Base-by-base conservation (phyloP, 768 basidiomycete genomes). In the Lactifluus pinguis region DNA sequence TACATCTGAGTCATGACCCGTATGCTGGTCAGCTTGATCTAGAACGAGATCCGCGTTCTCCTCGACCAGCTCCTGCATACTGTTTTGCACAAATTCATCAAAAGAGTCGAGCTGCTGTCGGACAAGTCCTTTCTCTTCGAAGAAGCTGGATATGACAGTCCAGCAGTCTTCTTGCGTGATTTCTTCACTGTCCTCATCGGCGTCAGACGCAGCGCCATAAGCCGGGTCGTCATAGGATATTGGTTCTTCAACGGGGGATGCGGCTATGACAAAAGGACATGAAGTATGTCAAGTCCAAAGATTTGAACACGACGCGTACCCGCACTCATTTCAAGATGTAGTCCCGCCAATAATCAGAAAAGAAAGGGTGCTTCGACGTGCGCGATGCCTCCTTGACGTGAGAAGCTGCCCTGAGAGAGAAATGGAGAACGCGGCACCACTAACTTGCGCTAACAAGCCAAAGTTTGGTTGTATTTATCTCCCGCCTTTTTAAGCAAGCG, bases 61-160 rank as follows among this genome's bases (percentile, higher is more conserved):
- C 72, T 98, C 97, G 21, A 99, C 95, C 29, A 99, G 80, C 72
- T 98, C 97, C 74, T 98, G 95, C 94, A 99, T 97, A 14, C 94
- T 98, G 68, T 98, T 98, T 71, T 98, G 93, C 38, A 99, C 92
- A 69, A 98, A 99, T 75, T 98, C 95, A 72, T 99, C 94, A 74
- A 95, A 99, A 11, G 92, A 95, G 76, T 95, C 94, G 56, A 98
- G 84, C 72, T 99, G 97, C 72, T 99, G 97, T 51, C 92, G 84
- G 55, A 98, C 97, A 62, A 99, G 87, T 75, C 95, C 95, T 73
- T 95, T 97, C 72, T 93, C 90, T 64, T 92, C 87, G 73, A 99
- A 98, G 77, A 95, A 99, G 69, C 91, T 86, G 64, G 91, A 88
- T 68, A 98, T 98, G 70, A 99, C 87, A 44, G 87, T 85, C 92